Base-by-base conservation (phyloP, 176 grass and related monocot species). In the Thalia dealbata region DNA sequence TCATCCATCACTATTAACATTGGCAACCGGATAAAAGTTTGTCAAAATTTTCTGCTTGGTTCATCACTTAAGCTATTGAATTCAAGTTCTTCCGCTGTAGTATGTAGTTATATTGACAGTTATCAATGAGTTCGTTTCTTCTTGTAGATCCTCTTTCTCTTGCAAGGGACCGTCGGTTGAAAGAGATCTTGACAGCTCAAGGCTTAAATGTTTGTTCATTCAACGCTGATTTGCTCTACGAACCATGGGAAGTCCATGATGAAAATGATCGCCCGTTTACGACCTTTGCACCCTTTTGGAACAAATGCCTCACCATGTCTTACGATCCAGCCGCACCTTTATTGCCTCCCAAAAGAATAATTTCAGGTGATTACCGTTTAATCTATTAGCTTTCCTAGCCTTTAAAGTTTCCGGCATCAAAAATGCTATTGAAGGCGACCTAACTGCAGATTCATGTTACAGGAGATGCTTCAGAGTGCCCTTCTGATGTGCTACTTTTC, bases 141-240 rank as follows among this genome's bases (percentile, higher is more conserved):
- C 56, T 82, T 87, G 73, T 82, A 96, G 92, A 96, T 52, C 92
- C 92, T 1, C 69, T 92, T 14, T 96, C 92, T 23, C 82, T 96
- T 72, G 84, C 88, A 50, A 81, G 92, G 71, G 92, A 92, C 52
- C 92, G 90, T 79, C 50, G 65, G 32, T 50, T 96, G 65, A 96
- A 96, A 82, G 84, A 86, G 70, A 80, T 78, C 59, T 73, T 96
- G n/a, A 73, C 48, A 19, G 50, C 70, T 6, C 80, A 77, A 72
- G 92, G 92, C 76, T 82, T 92, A 66, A 43, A 76, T 12, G 92
- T 96, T 72, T 82, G 70, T 41, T 85, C 86, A 43, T 96, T 90
- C 75, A 96, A 96, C 76, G 89, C 84, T 0, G 92, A 96, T 42
- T 75, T 96, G 60, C 82, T 96, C 24, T 96, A 96, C 6, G 89